A percentile compares a stretch with the other conserved stretches of the same genome.
phyloP scores from a whole-genome alignment of 768 basidiomycete genomes.

The Cystobasidiopsis lactophilus region DNA sequence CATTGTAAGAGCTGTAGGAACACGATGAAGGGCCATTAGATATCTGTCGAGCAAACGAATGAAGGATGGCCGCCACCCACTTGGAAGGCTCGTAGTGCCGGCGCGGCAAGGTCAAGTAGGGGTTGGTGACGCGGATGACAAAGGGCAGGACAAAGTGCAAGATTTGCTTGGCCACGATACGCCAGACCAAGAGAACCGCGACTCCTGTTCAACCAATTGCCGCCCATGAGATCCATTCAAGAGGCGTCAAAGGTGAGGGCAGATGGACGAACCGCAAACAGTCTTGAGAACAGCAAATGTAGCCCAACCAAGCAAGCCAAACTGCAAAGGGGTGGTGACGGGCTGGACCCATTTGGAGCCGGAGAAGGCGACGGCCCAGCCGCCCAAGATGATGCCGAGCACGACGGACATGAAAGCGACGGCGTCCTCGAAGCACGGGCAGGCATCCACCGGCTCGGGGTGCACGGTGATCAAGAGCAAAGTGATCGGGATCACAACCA shows the following conservation, averaged over 20 bases:
- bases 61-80: constrained; percentile 22
- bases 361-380: constrained; percentile 35
- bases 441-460: constrained; percentile 85
- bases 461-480: constrained; percentile 64
- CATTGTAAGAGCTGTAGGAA: not conserved
- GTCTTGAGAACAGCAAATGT: constrained; percentile 23
- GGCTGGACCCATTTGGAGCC: constrained; percentile 7
- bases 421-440: constrained; percentile 94
- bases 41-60: not conserved
- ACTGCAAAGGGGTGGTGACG: constrained; percentile 13
- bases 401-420: constrained; percentile 77
- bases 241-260: not conserved
- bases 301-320: constrained; percentile 5
- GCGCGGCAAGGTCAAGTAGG: constrained; percentile 51
- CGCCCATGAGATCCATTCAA: too few species aligned
- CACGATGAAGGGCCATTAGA: too few species aligned
- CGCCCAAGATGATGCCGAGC: constrained; percentile 44
- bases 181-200: constrained; percentile 61
- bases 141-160: constrained; percentile 60
- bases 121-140: constrained; percentile 44
- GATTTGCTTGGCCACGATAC: constrained; percentile 56
- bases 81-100: constrained; percentile 79
- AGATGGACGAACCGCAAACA: not conserved
- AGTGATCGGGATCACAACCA: not conserved
- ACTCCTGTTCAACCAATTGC: constrained; percentile 45